Conservation (phyloP, 306 rosid species). For the Oxytropis ochrocephala region DNA sequence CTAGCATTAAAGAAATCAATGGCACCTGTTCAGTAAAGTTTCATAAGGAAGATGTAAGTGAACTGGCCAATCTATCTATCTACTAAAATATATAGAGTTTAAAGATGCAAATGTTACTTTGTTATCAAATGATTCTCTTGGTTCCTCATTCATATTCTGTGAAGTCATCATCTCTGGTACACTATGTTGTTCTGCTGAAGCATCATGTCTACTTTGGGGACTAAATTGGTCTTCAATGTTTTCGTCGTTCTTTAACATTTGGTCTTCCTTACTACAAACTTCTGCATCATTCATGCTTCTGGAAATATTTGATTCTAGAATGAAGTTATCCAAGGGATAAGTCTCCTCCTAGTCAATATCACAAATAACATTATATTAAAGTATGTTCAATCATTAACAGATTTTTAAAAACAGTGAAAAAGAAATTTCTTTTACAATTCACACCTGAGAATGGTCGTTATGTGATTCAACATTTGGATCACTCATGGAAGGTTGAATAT, state of each 20-base stretch:
- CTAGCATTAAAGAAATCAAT: slow-evolving; percentile 6
- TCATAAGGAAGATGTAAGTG: not conserved
- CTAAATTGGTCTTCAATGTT: slow-evolving; percentile 1
- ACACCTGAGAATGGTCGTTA: slow-evolving; percentile 32
- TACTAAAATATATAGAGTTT: not conserved
- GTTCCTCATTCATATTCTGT: not conserved
- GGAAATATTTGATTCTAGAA: slow-evolving; percentile 13
- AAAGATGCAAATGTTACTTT: slow-evolving; percentile 4
- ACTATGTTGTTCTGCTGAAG: not conserved
- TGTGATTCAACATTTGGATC: slow-evolving; percentile 17
- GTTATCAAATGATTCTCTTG: not conserved
- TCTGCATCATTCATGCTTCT: slow-evolving; percentile 2
- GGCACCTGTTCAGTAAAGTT: slow-evolving; percentile 27
- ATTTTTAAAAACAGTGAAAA: not conserved
- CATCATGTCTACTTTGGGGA: not conserved
- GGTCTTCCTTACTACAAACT: slow-evolving; percentile 1
- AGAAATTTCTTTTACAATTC: not conserved
- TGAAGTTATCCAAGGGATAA: not conserved
- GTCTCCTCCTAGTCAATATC: slow-evolving; percentile 28
- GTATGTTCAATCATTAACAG: not conserved
- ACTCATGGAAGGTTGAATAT: not conserved
- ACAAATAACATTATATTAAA: not conserved
- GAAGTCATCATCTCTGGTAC: not conserved
- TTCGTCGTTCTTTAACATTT: not conserved
- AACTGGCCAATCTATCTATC: not conserved